Evolutionary conservation across 768 basidiomycete species (phyloP), one percentile per base, ranked within the genome.

Genomic region (Rhodosporidiobolus odoratus): DNA sequence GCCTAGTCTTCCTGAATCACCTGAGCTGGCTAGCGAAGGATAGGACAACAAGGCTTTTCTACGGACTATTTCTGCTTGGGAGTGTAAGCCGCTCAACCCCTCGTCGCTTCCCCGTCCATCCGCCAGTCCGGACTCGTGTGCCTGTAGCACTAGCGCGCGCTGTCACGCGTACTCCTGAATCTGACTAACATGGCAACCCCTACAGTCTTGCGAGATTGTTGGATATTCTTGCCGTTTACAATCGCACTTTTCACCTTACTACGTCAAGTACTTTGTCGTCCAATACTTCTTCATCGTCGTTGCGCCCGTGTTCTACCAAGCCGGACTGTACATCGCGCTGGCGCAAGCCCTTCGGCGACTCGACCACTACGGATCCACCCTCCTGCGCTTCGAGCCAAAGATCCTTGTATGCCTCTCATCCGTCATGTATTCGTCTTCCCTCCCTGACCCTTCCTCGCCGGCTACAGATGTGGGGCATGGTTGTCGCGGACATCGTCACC

Each of bases 261-360:
- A 41, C n/a, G 62, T 65, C 37, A n/a, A 48, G 15, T 56, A 41
- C 60, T 71, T 62, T 50, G 63, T 71, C 60, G 60, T 65, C 37
- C 68, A 47, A 19, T n/a, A 66, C 60, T 66, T 71, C 60, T 50
- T 71, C 47, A 62, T 70, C 64, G 63, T 70, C 35, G 38, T 65
- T 37, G 43, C 69, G 9, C 69, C 69, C 16, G 53, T 70, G 17
- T 56, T 66, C 34, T 62, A 47, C 69, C 71, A 78, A 15, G 78
- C 80, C 23, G 80, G 79, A 0, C 73, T 80, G 41, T 80, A 80
- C 70, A 67, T 80, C 43, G 75, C 77, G 10, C 66, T 81, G 13
- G 73, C 75, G 0, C 62, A 76, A 13, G 75, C 75, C 3, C 71
- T 79, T 10, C 71, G 74, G 6, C 72, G 75, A 12, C 74, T 75